Evolutionary conservation across 495 filamentous ascomycete genomes (phyloP), one percentile per base, ranked within the genome.

Genomic region (Podospora pseudopauciseta): DNA sequence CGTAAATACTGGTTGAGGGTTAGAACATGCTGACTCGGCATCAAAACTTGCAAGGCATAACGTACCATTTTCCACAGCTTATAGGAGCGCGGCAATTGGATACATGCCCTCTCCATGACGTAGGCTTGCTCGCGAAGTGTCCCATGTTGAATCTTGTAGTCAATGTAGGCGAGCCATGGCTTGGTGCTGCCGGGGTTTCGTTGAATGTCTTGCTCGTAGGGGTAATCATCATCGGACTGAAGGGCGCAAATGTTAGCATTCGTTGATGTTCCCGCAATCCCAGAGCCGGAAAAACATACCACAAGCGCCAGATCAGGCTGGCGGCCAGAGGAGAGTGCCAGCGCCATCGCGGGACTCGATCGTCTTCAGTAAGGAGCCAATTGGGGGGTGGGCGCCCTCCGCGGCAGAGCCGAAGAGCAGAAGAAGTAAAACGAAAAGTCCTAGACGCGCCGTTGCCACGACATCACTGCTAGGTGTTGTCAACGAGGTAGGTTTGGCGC

Each of bases 21-120:
- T 62, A 80, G 76, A 15, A 56, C 18, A 28, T 66, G 32, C 15
- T 28, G 32, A 18, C 7, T 27, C 49, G 9, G 30, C 28, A 56
- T 13, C 5, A 20, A 2, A 13, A 23, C 5, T 18, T 7, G 11
- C 23, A 54, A 2, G 5, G 32, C 0, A 49, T 23, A 49, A 70
- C 82, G 66, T 81, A 94, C 91, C 89, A 94, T 91, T 82, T 97
- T 99, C 96, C 96, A 99, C 28, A 99, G 82, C 83, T 98, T 99
- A 80, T 97, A 98, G 27, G 93, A 97, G 69, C 96, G 87, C 53
- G 96, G 96, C 32, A 98, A 86, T 70, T 94, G 89, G 70, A 87
- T 84, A 76, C 93, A 96, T 44, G 96, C 94, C 69, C 96, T 86
- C 81, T 99, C 96, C 81, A 97, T 89, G 6, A 97, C 90, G 81